These are phyloP conservation scores for Ochromonas danica DNA, from an alignment of 108 stramenopile species.

Conservation along the genomic window DNA sequence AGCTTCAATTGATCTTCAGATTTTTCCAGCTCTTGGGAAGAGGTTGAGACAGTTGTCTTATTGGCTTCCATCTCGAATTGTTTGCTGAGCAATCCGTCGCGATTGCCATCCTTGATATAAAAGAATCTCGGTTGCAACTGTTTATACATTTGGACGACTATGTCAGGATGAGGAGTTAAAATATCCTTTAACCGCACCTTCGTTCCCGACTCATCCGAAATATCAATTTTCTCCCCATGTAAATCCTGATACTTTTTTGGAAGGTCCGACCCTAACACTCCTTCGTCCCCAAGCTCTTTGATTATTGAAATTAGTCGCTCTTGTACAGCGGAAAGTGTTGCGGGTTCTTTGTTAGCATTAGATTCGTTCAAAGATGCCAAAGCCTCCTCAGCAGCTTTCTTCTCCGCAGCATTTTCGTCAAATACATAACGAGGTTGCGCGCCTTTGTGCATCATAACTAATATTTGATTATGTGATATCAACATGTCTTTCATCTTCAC, in stretches of 20 bases:
- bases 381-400: no score
- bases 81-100: no score
- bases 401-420: no score
- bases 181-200: constrained; percentile 1
- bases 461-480: background rate
- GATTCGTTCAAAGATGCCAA: no score
- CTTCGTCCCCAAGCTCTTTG: background rate
- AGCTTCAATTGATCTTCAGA: no score
- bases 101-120: no score
- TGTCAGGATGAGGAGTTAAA: background rate
- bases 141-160: background rate
- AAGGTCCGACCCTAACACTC: background rate
- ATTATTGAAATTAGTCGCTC: background rate
- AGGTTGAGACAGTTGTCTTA: no score
- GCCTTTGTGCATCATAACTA: background rate
- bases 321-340: no score
- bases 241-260: background rate
- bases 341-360: no score
- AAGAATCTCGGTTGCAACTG: background rate
- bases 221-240: background rate
- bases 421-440: background rate
- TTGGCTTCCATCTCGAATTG: no score
- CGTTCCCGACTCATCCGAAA: constrained; percentile 1
- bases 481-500: background rate
- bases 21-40: no score